Conservation (phyloP, 2,329 filamentous ascomycete species). For the Epichloe sp. region DNA sequence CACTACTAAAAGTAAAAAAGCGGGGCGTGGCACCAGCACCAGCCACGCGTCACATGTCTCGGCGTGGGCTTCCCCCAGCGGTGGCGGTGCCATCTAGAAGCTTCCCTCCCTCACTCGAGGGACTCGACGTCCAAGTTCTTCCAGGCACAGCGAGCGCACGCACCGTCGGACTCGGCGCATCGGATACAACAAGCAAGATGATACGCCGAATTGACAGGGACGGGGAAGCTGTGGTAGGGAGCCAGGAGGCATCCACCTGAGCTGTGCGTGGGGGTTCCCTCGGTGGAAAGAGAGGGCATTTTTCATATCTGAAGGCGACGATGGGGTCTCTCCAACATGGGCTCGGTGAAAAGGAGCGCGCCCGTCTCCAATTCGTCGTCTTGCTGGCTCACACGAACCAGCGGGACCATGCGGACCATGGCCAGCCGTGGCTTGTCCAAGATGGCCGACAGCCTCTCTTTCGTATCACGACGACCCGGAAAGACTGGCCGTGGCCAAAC, state of each 20-base stretch:
- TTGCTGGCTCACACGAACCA: conserved; percentile 5
- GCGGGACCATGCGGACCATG: conserved; percentile 1
- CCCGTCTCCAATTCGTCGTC: conserved; percentile 3
- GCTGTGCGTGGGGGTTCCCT: conserved; percentile 6
- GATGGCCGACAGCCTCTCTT: conserved; percentile 4
- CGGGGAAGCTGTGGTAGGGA: neutral
- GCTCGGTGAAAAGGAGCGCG: conserved; percentile 1
- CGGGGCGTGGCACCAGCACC: neutral
- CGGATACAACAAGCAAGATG: conserved; percentile 3
- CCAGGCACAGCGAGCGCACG: conserved; percentile 1
- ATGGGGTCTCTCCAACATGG: conserved; percentile 6
- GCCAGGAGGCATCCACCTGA: neutral
- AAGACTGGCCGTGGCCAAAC: no score
- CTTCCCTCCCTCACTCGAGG: neutral
- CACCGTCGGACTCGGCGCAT: conserved; percentile 1
- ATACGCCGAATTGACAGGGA: conserved; percentile 1
- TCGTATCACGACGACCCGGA: neutral
- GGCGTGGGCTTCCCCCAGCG: neutral
- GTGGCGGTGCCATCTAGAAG: neutral
- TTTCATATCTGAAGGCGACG: conserved; percentile 5
- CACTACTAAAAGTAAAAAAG: neutral
- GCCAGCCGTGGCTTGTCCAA: conserved; percentile 1
- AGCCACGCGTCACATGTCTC: neutral
- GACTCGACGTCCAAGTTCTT: conserved; percentile 7
- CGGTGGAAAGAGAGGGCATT: conserved; percentile 3